Percentiles rank a stretch among this genome's conserved stretches.
These are phyloP conservation scores for Apiospora malaysiana DNA, from an alignment of 2,329 filamentous ascomycete genomes.

Conservation along the genomic window DNA sequence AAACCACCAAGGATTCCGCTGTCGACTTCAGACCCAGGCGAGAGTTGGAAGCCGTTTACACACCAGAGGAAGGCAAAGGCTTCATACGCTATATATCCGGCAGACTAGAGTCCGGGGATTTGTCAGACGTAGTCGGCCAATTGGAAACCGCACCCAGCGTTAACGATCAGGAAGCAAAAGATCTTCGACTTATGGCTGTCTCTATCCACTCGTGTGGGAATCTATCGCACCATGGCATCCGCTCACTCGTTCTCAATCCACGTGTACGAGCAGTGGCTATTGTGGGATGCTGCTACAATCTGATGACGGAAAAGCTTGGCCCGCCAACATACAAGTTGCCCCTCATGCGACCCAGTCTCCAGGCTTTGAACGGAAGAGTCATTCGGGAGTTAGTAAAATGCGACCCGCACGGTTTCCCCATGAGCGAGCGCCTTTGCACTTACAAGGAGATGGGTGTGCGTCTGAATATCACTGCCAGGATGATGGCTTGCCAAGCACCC, in stretches of 20 bases:
- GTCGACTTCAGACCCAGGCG: slow-evolving; percentile 58
- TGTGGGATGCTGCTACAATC: slow-evolving; percentile 97
- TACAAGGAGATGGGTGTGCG: slow-evolving; percentile 70
- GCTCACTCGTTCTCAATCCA: slow-evolving; percentile 83
- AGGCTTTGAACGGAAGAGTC: slow-evolving; percentile 72
- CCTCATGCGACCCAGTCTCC: slow-evolving; percentile 71
- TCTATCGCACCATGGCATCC: slow-evolving; percentile 91
- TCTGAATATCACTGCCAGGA: slow-evolving; percentile 93
- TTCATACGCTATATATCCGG: slow-evolving; percentile 81
- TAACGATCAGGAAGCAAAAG: slow-evolving; percentile 37
- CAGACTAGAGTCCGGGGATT: slow-evolving; percentile 73
- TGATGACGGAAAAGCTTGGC: slow-evolving; percentile 87
- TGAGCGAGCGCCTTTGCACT: slow-evolving; percentile 74
- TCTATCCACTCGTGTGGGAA: slow-evolving; percentile 98
- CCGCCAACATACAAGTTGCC: slow-evolving; percentile 87
- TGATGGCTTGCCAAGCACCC: slow-evolving; percentile 98
- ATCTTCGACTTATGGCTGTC: slow-evolving; percentile 76
- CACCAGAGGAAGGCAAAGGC: slow-evolving; percentile 66
- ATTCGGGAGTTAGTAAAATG: slow-evolving; percentile 71
- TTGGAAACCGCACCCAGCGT: slow-evolving; percentile 38
- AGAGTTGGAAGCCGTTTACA: slow-evolving; percentile 58
- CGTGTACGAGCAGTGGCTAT: slow-evolving; percentile 90
- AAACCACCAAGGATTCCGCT: slow-evolving; percentile 31
- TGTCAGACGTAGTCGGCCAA: slow-evolving; percentile 48
- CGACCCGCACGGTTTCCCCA: slow-evolving; percentile 92